Base-by-base conservation (phyloP, 2,329 filamentous ascomycete genomes). In the Aspergillus fischeri region DNA sequence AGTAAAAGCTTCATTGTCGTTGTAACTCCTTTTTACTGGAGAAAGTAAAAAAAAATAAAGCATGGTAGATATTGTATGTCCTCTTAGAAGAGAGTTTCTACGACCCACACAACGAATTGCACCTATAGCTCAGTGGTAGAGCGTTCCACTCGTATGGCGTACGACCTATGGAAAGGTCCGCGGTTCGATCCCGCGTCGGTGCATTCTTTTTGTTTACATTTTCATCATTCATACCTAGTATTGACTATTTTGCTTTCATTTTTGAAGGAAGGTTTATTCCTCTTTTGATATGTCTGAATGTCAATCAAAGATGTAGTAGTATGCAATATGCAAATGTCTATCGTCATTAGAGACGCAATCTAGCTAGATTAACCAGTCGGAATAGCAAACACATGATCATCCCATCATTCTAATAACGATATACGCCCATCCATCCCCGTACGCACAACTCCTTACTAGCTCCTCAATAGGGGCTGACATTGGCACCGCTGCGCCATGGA, bases 371-470 rank as follows among this genome's bases (percentile, higher is more conserved):
- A 25, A 47, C 10, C 10, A 24, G 6, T 21, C 24, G 24, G 5
- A 47, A 47, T 47, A 27, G 8, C 8, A 44, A 41, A 17, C 5
- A 6, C 20, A 17, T 25, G 17, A 55, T 65, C 59, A 83, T 14
- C 77, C 78, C 69, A 91, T 80, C 78, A 95, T 88, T 21, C 87
- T 82, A 4, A 97, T 83, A 53, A 91, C 89, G 45, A 97, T 75
- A 73, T 91, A 91, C 27, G 96, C 74, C 88, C 92, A 99, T 0
- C 94, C 94, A 75, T 99, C 94, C 0, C 91, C 86, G 78, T 97
- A 97, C 1, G 91, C 86, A 3, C 90, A 89, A 67, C 89, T 88
- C 56, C 86, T 83, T 76, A 94, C 89, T 57, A 99, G 73, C 49
- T 97, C 93, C 68, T 91, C 89, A 20, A 99, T 74, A 25, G 87